These are phyloP conservation scores for Eimeria necatrix DNA, from an alignment of 169 alveolate genomes.

Conservation along the genomic window DNA sequence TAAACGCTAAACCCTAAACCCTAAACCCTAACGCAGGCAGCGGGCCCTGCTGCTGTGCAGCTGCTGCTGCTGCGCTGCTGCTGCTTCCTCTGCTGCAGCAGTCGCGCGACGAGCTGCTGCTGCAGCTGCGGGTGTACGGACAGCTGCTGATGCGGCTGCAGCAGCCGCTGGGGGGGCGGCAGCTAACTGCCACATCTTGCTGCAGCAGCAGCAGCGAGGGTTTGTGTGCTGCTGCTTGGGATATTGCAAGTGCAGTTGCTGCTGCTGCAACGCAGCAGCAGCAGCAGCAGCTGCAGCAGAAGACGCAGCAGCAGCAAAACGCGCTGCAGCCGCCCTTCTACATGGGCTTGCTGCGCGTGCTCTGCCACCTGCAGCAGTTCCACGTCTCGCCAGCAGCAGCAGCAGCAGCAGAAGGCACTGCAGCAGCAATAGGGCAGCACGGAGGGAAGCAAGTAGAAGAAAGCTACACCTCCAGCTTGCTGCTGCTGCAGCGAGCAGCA, in stretches of 20 bases:
- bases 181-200: background rate
- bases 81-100: conserved; percentile 10
- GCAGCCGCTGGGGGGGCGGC: background rate
- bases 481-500: conserved; percentile 46
- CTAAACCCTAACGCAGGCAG: background rate
- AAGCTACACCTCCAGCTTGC: conserved; percentile 41
- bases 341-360: conserved; percentile 32
- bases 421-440: conserved; percentile 47
- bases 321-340: conserved; percentile 8
- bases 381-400: conserved; percentile 41
- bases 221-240: background rate
- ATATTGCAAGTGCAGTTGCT: background rate
- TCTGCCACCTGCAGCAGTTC: conserved; percentile 28
- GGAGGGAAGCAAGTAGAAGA: background rate
- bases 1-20: conserved; percentile 59
- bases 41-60: no score
- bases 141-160: conserved; percentile 48
- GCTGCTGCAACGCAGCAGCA: conserved; percentile 13
- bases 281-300: background rate
- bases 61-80: no score
- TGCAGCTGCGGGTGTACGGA: conserved; percentile 47
- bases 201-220: conserved; percentile 18
- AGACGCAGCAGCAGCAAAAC: background rate
- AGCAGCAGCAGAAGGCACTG: conserved; percentile 18
- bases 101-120: conserved; percentile 44